A percentile compares a stretch with the other conserved stretches of the same genome.
These are phyloP conservation scores for Lasiodiplodia sp. DNA, from an alignment of 2,329 filamentous ascomycete genomes.

Conservation along the genomic window DNA sequence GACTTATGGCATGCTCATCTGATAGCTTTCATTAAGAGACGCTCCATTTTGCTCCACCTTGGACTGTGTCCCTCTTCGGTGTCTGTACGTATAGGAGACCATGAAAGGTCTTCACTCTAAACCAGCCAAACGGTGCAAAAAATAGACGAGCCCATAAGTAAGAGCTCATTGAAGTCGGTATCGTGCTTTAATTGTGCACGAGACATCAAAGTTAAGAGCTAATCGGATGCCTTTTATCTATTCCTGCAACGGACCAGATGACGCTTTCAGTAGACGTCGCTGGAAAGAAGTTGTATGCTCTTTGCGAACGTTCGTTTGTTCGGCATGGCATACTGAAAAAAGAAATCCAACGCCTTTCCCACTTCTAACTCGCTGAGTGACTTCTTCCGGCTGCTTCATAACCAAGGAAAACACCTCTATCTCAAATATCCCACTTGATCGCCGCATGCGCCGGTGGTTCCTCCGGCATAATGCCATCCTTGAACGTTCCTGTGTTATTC, in stretches of 20 bases:
- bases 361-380: background rate
- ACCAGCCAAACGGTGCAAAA: background rate
- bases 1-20: no score
- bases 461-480: conserved; percentile 74
- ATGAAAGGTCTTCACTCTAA: no score
- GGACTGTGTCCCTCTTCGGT: no score
- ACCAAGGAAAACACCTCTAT: background rate
- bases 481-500: conserved; percentile 71
- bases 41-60: no score
- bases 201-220: background rate
- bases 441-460: conserved; percentile 81
- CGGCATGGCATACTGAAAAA: background rate
- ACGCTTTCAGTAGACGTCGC: background rate
- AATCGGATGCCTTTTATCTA: background rate
- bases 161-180: background rate
- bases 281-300: background rate
- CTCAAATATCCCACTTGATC: conserved; percentile 34
- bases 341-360: background rate
- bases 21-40: no score
- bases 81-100: no score
- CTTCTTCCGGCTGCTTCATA: background rate
- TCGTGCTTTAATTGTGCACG: background rate
- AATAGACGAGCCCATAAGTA: background rate
- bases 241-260: background rate
- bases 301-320: background rate